These are phyloP conservation scores for Fusarium fracticaudum DNA, from an alignment of 2,329 filamentous ascomycete species.

Conservation along the genomic window DNA sequence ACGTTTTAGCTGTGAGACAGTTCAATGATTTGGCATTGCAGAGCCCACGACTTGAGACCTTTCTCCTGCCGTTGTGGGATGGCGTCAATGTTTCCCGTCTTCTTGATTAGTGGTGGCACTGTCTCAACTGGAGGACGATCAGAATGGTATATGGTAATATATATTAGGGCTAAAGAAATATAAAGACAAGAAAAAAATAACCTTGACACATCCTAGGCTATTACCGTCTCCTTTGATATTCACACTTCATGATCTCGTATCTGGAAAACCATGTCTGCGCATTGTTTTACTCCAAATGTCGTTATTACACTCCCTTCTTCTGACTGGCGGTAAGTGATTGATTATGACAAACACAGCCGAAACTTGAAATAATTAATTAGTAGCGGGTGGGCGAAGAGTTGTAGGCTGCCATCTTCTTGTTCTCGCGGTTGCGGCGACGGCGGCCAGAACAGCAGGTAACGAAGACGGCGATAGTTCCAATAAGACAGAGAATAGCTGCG, in stretches of 20 bases:
- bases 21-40: slow-evolving; percentile 49
- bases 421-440: slow-evolving; percentile 44
- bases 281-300: slow-evolving; percentile 14
- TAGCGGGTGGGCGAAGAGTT: slow-evolving; percentile 31
- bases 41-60: slow-evolving; percentile 51
- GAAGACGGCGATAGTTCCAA: slow-evolving; percentile 67
- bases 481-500: slow-evolving; percentile 62
- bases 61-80: slow-evolving; percentile 56
- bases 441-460: slow-evolving; percentile 68
- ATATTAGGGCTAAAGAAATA: slow-evolving; percentile 7
- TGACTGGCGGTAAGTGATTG: background rate
- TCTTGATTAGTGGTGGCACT: slow-evolving; percentile 44
- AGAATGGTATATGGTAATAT: background rate
- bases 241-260: slow-evolving; percentile 29
- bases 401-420: slow-evolving; percentile 43
- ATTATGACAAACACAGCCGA: background rate
- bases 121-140: background rate
- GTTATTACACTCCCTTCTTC: slow-evolving; percentile 15
- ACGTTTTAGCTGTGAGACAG: slow-evolving; percentile 45
- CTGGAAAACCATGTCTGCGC: slow-evolving; percentile 2
- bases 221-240: slow-evolving; percentile 15
- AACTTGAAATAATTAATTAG: background rate
- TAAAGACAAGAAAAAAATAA: background rate
- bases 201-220: background rate
- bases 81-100: slow-evolving; percentile 53